Conservation (phyloP, 2,329 filamentous ascomycete species). For the Penicillium sp. region DNA sequence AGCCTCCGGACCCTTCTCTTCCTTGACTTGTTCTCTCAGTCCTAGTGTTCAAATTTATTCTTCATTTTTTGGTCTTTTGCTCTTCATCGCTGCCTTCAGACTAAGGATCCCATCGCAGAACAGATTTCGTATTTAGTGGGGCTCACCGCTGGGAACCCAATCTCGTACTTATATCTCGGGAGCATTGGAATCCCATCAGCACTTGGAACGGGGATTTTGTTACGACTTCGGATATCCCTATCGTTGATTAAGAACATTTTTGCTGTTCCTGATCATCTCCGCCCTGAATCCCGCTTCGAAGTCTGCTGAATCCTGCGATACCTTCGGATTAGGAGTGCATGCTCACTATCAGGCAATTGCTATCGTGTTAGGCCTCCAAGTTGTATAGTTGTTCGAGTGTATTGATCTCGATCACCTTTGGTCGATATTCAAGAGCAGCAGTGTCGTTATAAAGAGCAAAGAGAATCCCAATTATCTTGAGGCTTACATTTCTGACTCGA, state of each 20-base stretch:
- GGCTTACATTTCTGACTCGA: conserved; percentile 21
- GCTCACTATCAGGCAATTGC: background rate
- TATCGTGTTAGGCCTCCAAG: background rate
- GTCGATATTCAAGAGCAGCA: conserved; percentile 2
- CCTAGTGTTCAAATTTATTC: conserved; percentile 10
- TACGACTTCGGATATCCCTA: background rate
- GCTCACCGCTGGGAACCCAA: conserved; percentile 10
- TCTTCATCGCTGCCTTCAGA: background rate
- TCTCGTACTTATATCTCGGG: conserved; percentile 4
- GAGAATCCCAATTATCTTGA: conserved; percentile 2
- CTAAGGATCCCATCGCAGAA: conserved; percentile 3
- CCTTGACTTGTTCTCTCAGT: conserved; percentile 13
- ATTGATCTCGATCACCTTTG: background rate
- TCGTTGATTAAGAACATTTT: background rate
- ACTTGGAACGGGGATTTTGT: background rate
- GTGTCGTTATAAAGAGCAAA: conserved; percentile 4
- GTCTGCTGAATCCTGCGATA: background rate
- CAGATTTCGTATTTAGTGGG: conserved; percentile 11
- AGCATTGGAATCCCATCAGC: background rate
- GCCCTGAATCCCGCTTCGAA: background rate
- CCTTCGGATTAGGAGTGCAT: conserved; percentile 1
- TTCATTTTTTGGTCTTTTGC: conserved; percentile 13
- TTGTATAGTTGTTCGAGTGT: background rate
- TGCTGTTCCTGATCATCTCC: background rate
- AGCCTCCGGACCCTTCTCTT: conserved; percentile 25